phyloP scores from a whole-genome alignment of 345 rosid genomes.

The Euclidium syriacum region DNA sequence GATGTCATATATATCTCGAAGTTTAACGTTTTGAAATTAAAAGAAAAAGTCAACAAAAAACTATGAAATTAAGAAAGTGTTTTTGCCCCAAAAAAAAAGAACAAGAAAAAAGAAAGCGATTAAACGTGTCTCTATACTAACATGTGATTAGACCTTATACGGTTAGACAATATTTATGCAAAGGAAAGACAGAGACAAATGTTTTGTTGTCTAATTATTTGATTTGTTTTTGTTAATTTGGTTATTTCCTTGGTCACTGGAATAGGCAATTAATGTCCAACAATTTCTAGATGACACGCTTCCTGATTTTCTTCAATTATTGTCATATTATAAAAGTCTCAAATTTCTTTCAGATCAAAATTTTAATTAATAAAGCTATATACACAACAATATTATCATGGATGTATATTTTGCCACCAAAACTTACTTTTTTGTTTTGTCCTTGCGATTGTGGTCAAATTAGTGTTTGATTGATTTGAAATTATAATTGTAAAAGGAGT shows the following conservation, averaged over 20 bases:
- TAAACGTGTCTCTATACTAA: too few relatives aligned
- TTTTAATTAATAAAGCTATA: background rate
- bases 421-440: background rate
- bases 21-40: too few relatives aligned
- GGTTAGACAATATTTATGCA: conserved; percentile 7
- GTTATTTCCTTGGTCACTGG: conserved; percentile 21
- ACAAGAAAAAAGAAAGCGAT: too few relatives aligned
- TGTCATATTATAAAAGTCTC: background rate
- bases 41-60: too few relatives aligned
- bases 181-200: conserved; percentile 13
- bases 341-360: background rate
- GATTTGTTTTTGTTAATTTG: conserved; percentile 11
- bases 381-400: background rate
- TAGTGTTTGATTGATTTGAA: conserved; percentile 25
- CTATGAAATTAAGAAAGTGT: too few relatives aligned
- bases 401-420: background rate
- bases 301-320: background rate
- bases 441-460: conserved; percentile 8
- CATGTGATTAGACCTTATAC: conserved; percentile 1
- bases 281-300: background rate
- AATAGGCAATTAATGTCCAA: background rate
- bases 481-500: conserved; percentile 14
- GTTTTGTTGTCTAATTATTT: background rate
- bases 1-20: too few relatives aligned
- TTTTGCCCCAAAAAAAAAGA: too few relatives aligned